Conservation (phyloP, 208 protist genomes). For the Leishmania lainsoni region DNA sequence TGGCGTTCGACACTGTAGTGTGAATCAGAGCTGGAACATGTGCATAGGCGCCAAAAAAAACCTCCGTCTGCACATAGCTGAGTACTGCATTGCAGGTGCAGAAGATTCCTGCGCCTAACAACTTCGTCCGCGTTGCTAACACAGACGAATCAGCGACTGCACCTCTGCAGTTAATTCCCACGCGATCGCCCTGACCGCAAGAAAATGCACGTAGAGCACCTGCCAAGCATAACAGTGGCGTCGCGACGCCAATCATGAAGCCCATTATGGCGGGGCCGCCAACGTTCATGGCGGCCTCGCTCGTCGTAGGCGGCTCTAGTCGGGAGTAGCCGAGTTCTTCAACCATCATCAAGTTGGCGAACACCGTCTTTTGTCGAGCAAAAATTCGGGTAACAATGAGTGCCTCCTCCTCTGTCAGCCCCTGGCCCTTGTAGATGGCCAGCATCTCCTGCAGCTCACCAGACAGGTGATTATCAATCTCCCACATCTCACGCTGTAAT, state of each 20-base stretch:
- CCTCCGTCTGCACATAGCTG: slow-evolving; percentile 64
- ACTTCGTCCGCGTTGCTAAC: slow-evolving; percentile 11
- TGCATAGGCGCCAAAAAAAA: slow-evolving; percentile 84
- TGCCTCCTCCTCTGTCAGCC: slow-evolving; percentile 88
- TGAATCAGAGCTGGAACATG: slow-evolving; percentile 33
- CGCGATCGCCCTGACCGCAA: not conserved
- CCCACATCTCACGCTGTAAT: slow-evolving; percentile 91
- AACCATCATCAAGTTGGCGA: slow-evolving; percentile 95
- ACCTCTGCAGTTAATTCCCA: not conserved
- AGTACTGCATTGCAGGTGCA: slow-evolving; percentile 29
- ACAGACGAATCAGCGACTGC: not conserved
- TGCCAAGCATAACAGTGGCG: slow-evolving; percentile 30
- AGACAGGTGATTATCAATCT: slow-evolving; percentile 92
- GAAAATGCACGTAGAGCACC: not conserved
- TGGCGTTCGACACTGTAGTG: slow-evolving; percentile 39
- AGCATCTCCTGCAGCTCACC: slow-evolving; percentile 94
- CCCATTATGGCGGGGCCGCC: slow-evolving; percentile 62
- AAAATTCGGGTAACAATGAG: slow-evolving; percentile 86
- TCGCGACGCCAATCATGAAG: slow-evolving; percentile 47
- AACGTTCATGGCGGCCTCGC: slow-evolving; percentile 65
- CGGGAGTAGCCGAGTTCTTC: slow-evolving; percentile 94
- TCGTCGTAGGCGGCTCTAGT: slow-evolving; percentile 63
- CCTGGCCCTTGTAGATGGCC: slow-evolving; percentile 91
- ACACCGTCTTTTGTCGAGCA: slow-evolving; percentile 77
- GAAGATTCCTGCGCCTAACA: slow-evolving; percentile 34